Percentiles rank a stretch among this genome's conserved stretches.
These are phyloP conservation scores for Plasmodium adleri DNA, from an alignment of 169 alveolate genomes.

Conservation along the genomic window DNA sequence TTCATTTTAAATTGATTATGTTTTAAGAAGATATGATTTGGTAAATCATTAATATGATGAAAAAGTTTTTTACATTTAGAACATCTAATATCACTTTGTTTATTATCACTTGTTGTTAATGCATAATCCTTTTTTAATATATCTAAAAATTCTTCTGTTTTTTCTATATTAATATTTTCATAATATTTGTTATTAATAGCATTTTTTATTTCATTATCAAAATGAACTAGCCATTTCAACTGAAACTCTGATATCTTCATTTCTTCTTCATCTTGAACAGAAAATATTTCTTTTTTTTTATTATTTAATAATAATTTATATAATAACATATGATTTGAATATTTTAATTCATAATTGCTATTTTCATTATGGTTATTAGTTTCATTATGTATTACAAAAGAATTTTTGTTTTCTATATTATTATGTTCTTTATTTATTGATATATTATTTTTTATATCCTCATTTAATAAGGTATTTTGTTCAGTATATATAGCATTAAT, in stretches of 20 bases:
- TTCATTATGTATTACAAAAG: neutral
- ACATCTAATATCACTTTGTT: constrained; percentile 49
- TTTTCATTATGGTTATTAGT: neutral
- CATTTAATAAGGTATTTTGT: neutral
- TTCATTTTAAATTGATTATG: constrained; percentile 58
- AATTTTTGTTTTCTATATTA: too few species aligned
- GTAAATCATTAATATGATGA: constrained; percentile 55
- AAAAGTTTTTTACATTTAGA: constrained; percentile 71
- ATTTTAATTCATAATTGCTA: neutral
- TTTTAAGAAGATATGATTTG: constrained; percentile 68
- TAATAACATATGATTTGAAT: neutral
- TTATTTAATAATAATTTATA: neutral
- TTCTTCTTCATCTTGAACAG: neutral
- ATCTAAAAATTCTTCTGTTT: constrained; percentile 56
- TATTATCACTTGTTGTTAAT: constrained; percentile 12
- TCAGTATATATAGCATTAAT: neutral
- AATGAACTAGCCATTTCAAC: constrained; percentile 52
- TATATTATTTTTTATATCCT: neutral
- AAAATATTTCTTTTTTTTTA: constrained; percentile 15
- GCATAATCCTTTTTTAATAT: constrained; percentile 36
- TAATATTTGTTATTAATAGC: constrained; percentile 53
- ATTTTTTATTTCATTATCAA: constrained; percentile 49
- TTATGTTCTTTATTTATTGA: too few species aligned
- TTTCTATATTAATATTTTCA: constrained; percentile 60
- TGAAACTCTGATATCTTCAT: constrained; percentile 25